Conservation (phyloP, 805 yeast species). For the Candida morakotiae region DNA sequence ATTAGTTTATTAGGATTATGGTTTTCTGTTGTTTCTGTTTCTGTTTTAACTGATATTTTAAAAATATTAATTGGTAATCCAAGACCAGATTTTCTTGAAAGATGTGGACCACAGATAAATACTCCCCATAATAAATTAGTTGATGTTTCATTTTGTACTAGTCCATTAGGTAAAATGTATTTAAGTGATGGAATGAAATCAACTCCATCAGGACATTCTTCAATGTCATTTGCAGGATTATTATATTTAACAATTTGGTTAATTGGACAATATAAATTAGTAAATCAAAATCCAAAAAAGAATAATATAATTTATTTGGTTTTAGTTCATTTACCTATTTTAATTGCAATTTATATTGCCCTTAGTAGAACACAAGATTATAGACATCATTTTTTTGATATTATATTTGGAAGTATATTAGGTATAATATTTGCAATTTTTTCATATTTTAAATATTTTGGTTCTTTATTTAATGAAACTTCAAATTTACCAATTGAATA, state of each 20-base stretch:
- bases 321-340: constrained; percentile 16
- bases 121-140: constrained; percentile 24
- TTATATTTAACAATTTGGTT: constrained; percentile 31
- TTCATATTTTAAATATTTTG: constrained; percentile 24
- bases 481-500: constrained; percentile 11
- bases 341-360: constrained; percentile 28
- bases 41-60: constrained; percentile 32
- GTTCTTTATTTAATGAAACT: constrained; percentile 7
- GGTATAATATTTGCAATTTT: constrained; percentile 25
- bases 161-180: constrained; percentile 24
- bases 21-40: constrained; percentile 23
- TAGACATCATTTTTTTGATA: constrained; percentile 35
- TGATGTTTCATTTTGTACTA: constrained; percentile 28
- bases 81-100: constrained; percentile 40
- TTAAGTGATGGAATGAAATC: constrained; percentile 37
- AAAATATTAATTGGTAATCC: constrained; percentile 39
- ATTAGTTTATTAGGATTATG: constrained; percentile 28
- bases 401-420: constrained; percentile 26
- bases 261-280: constrained; percentile 20
- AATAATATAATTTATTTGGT: constrained; percentile 15
- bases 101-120: constrained; percentile 28
- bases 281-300: background rate
- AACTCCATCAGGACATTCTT: constrained; percentile 36
- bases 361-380: constrained; percentile 33
- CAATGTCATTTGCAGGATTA: constrained; percentile 31